These are phyloP conservation scores for Exsudoporus floridanus DNA, from an alignment of 1,284 basidiomycete species.

Conservation along the genomic window DNA sequence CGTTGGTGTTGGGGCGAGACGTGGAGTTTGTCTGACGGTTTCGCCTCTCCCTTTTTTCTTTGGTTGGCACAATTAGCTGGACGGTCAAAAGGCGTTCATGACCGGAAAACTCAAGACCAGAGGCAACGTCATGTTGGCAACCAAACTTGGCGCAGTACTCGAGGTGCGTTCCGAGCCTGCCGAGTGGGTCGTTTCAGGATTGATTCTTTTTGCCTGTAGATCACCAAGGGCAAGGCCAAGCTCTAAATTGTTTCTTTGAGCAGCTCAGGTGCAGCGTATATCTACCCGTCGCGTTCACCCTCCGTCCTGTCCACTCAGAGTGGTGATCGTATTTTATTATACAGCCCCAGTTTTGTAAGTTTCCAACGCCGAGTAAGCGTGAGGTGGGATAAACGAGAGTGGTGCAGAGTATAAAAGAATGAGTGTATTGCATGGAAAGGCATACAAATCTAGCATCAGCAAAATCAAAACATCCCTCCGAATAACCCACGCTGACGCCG, in stretches of 20 bases:
- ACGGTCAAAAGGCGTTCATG: slow-evolving; percentile 94
- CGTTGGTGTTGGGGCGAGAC: background rate
- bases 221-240: slow-evolving; percentile 39
- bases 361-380: background rate
- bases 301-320: slow-evolving; percentile 10
- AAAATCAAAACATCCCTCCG: slow-evolving; percentile 55
- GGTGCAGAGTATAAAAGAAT: slow-evolving; percentile 3
- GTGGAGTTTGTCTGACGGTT: background rate
- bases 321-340: slow-evolving; percentile 21
- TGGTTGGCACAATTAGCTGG: slow-evolving; percentile 48
- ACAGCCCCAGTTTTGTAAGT: slow-evolving; percentile 8
- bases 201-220: slow-evolving; percentile 21
- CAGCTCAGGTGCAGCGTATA: background rate
- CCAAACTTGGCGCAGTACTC: slow-evolving; percentile 81
- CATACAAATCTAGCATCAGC: background rate
- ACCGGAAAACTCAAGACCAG: slow-evolving; percentile 85
- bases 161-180: slow-evolving; percentile 51
- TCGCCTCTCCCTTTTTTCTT: background rate
- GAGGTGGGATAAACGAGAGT: background rate
- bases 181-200: background rate
- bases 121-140: slow-evolving; percentile 87
- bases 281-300: background rate
- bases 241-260: slow-evolving; percentile 24
- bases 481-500: slow-evolving; percentile 74
- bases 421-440: slow-evolving; percentile 1